phyloP scores from a whole-genome alignment of 495 filamentous ascomycete genomes.

The Annulohypoxylon moriforme region DNA sequence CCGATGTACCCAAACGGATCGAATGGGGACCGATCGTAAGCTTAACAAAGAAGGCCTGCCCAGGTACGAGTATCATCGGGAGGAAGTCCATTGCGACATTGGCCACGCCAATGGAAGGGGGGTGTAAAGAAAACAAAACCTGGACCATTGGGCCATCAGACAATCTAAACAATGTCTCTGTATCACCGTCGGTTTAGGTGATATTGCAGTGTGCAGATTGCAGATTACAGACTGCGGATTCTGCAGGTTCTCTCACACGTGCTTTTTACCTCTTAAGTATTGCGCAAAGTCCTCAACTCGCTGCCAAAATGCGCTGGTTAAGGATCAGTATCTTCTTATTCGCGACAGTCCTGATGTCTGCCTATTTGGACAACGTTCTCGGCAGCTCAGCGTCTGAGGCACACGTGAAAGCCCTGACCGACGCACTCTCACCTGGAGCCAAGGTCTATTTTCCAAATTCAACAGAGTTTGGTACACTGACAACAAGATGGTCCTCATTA shows the following conservation, averaged over 20 bases:
- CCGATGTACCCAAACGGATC: background rate
- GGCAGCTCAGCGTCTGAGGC: background rate
- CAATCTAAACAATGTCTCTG: background rate
- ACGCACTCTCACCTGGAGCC: background rate
- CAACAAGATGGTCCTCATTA: constrained; percentile 4
- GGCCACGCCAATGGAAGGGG: background rate
- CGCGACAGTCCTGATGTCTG: background rate
- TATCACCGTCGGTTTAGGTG: background rate
- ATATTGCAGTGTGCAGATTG: background rate
- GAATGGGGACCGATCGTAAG: background rate
- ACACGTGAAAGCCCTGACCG: background rate
- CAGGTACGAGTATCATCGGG: background rate
- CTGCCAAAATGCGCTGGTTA: background rate
- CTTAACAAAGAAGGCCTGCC: background rate
- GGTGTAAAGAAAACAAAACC: background rate
- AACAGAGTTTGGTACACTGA: background rate
- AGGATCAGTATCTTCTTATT: background rate
- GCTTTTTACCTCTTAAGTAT: background rate
- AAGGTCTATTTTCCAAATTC: background rate
- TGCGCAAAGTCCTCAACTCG: background rate
- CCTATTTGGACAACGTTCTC: background rate
- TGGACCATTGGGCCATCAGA: background rate
- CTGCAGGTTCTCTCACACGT: background rate
- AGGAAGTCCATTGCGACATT: background rate
- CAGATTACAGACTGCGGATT: too few relatives aligned